These are phyloP conservation scores for Penicillium sp. DNA, from an alignment of 2,329 filamentous ascomycete species.

Conservation along the genomic window DNA sequence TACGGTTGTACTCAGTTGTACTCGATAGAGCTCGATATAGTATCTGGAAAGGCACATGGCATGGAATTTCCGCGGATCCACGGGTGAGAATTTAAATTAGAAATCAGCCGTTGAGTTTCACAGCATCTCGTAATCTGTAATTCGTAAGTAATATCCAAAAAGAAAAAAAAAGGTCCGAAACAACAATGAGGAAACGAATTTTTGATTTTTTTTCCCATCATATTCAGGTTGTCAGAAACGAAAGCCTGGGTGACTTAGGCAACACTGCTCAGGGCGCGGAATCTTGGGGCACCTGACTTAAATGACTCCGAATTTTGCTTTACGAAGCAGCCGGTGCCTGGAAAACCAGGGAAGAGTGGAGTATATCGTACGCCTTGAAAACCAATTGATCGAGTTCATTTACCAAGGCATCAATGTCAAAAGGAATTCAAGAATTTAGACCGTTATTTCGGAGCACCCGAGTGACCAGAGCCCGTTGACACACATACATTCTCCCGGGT, in stretches of 20 bases:
- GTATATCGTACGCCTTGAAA: constrained; percentile 3
- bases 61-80: background rate
- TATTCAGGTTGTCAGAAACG: background rate
- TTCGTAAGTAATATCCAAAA: background rate
- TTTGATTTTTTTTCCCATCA: background rate
- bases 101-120: constrained; percentile 10
- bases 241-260: constrained; percentile 18
- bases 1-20: constrained; percentile 2
- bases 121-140: constrained; percentile 3
- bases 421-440: constrained; percentile 6
- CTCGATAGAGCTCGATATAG: background rate
- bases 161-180: background rate
- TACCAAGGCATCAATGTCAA: constrained; percentile 10
- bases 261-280: constrained; percentile 14
- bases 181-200: background rate
- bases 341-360: constrained; percentile 5
- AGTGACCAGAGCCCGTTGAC: background rate
- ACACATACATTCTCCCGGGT: constrained; percentile 12
- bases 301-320: constrained; percentile 17
- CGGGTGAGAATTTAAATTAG: constrained; percentile 2
- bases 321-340: constrained; percentile 17
- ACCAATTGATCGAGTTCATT: constrained; percentile 9
- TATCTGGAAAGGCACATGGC: constrained; percentile 1
- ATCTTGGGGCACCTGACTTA: constrained; percentile 6
- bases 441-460: constrained; percentile 19